Evolutionary conservation across 2,329 filamentous ascomycete genomes (phyloP).

Genomic region (Scleromitrula shiraiana): DNA sequence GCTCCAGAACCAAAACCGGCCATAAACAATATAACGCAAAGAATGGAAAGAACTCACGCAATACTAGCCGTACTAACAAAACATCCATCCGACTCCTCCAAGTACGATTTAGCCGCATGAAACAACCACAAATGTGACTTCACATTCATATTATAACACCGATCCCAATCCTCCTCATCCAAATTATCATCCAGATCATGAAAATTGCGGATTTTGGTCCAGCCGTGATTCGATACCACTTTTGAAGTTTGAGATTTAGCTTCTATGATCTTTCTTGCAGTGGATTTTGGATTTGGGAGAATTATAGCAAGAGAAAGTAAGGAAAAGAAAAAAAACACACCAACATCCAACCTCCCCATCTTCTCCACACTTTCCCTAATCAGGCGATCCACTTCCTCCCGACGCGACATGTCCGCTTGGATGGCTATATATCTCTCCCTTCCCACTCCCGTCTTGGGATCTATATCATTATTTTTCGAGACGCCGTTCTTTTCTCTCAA

Average conservation of each 20-base stretch:
- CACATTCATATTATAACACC: conserved; percentile 53
- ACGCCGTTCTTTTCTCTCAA: no score
- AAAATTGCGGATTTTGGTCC: conserved; percentile 41
- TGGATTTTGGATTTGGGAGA: not conserved
- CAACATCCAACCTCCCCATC: conserved; percentile 65
- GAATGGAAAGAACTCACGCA: conserved; percentile 37
- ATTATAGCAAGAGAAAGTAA: not conserved
- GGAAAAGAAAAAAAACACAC: not conserved
- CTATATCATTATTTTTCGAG: not conserved
- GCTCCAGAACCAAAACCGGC: not conserved
- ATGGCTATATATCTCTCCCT: conserved; percentile 39
- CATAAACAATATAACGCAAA: not conserved
- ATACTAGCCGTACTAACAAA: conserved; percentile 59
- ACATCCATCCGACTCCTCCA: conserved; percentile 48
- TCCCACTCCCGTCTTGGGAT: not conserved
- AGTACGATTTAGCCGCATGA: conserved; percentile 43
- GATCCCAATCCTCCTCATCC: conserved; percentile 52
- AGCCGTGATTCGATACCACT: conserved; percentile 66
- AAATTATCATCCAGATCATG: conserved; percentile 43
- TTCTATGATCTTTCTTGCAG: not conserved
- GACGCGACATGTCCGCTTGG: conserved; percentile 57
- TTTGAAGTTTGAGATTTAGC: not conserved
- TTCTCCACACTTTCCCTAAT: conserved; percentile 49
- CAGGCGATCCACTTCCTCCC: conserved; percentile 49
- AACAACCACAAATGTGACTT: conserved; percentile 54